Percentiles rank a stretch among this genome's conserved stretches.
Conservation (phyloP, 495 filamentous ascomycete species). For the Lophiotrema nucula region DNA sequence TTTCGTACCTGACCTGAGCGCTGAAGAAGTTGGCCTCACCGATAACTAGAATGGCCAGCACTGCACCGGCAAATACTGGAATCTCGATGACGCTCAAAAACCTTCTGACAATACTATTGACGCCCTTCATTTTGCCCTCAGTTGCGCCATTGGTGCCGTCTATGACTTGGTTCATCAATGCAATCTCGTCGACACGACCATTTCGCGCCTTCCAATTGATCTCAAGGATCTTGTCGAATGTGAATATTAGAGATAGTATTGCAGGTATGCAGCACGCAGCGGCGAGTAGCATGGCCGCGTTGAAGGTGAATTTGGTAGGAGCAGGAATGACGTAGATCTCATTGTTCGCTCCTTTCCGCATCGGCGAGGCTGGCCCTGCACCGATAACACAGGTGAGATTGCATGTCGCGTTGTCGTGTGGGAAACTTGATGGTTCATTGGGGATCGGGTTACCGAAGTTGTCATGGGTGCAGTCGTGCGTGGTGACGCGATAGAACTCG, state of each 20-base stretch:
- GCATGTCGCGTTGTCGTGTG: conserved; percentile 42
- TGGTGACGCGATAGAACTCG: conserved; percentile 54
- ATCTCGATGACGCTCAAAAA: conserved; percentile 52
- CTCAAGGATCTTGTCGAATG: conserved; percentile 59
- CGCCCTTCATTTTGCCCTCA: conserved; percentile 47
- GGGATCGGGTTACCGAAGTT: conserved; percentile 43
- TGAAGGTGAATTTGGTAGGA: conserved; percentile 51
- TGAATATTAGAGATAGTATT: conserved; percentile 56
- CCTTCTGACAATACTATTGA: conserved; percentile 46
- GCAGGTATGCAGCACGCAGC: conserved; percentile 61
- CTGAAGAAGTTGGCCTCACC: conserved; percentile 63
- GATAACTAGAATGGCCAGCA: conserved; percentile 54
- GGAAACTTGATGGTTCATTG: conserved; percentile 38
- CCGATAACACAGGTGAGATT: conserved; percentile 45
- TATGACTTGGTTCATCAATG: conserved; percentile 43
- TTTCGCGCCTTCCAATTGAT: conserved; percentile 52
- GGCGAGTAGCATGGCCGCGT: conserved; percentile 54
- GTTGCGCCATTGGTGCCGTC: conserved; percentile 57
- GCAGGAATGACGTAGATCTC: conserved; percentile 56
- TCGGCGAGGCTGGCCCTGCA: conserved; percentile 48
- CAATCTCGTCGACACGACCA: conserved; percentile 36
- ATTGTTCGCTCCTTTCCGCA: conserved; percentile 50
- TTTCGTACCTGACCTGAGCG: conserved; percentile 49
- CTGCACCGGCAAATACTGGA: conserved; percentile 53
- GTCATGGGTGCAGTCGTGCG: conserved; percentile 44